Base-by-base conservation (phyloP, 352 stramenopile genomes). In the Phytophthora niederhauseri region DNA sequence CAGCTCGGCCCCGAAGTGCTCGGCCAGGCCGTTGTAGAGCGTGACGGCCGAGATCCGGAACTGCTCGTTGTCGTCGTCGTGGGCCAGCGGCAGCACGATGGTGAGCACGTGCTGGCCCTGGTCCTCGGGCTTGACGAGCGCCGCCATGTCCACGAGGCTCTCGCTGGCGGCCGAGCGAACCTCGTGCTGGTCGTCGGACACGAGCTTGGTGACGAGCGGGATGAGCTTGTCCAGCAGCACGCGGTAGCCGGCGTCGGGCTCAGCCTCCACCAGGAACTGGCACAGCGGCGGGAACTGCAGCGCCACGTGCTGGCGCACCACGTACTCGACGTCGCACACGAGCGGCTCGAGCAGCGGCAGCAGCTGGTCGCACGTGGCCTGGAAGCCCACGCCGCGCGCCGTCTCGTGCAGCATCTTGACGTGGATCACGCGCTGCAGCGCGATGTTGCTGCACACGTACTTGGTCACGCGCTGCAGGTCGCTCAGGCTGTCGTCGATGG, bases 401-500 rank as follows among this genome's bases (percentile, higher is more conserved):
- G 90, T 97, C 49, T 98, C 92, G 19, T 88, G 90, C 38, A 98
- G 70, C 92, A 98, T 98, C 79, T 98, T 98, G 20, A 99, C 95
- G 77, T 99, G 97, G 52, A 99, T 98, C 7, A 99, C 87, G 59
- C 97, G 89, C 79, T 99, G 97, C 41, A 99, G 72, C 8, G 97
- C 96, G 73, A 99, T 99, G 70, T 90, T 94, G 72, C 91, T 98
- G 76, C 89, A 96, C 57, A 92, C 90, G 77, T 99, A 99, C 65
- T 97, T 94, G 55, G 96, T 93, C 24, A 99, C 88, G 38, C 97
- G 89, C 66, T 98, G 87, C 34, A 99, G 75, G 61, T 99, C 85
- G 63, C 88, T 97, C 26, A 99, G 79, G 48, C 97, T 98, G 80
- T 99, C 97, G 82, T 99, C 97, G 70, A 99, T 99, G 6, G 97